A percentile compares a stretch with the other conserved stretches of the same genome.
These are phyloP conservation scores for Metarhizium anisopliae DNA, from an alignment of 2,329 filamentous ascomycete species.

Conservation along the genomic window DNA sequence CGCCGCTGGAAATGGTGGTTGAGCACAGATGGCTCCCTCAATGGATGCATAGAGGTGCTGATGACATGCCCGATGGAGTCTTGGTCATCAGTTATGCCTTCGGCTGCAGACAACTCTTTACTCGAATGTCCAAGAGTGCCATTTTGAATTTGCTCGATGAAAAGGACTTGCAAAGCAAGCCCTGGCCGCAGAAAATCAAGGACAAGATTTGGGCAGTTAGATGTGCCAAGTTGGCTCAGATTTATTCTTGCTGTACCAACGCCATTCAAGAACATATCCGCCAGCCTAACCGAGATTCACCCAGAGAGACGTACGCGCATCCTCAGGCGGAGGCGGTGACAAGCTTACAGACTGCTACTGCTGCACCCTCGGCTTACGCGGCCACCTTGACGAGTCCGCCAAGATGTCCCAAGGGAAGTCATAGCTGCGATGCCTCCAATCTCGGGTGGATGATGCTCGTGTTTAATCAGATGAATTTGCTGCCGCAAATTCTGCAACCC, in stretches of 20 bases:
- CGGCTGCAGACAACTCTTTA: slow-evolving; percentile 38
- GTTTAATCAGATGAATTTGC: slow-evolving; percentile 36
- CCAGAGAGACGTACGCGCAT: slow-evolving; percentile 10
- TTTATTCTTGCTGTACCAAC: slow-evolving; percentile 34
- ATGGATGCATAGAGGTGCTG: slow-evolving; percentile 38
- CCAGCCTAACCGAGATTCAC: slow-evolving; percentile 14
- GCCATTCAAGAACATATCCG: slow-evolving; percentile 38
- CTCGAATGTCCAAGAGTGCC: slow-evolving; percentile 37
- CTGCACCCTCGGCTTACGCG: slow-evolving; percentile 9
- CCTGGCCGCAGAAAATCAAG: slow-evolving; percentile 38
- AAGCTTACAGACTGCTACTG: slow-evolving; percentile 10
- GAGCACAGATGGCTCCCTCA: slow-evolving; percentile 43
- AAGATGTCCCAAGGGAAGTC: slow-evolving; percentile 40
- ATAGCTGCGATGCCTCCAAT: slow-evolving; percentile 42
- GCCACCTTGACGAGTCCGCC: slow-evolving; percentile 27
- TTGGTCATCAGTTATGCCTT: slow-evolving; percentile 45
- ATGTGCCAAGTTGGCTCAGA: slow-evolving; percentile 40
- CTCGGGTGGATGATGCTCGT: slow-evolving; percentile 46
- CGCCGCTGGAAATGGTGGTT: slow-evolving; percentile 39
- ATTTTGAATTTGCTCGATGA: slow-evolving; percentile 37
- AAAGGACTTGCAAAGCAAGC: slow-evolving; percentile 30
- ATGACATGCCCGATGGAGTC: slow-evolving; percentile 40
- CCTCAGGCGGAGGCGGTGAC: slow-evolving; percentile 13
- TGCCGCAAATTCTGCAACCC: slow-evolving; percentile 30
- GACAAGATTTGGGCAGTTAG: slow-evolving; percentile 40